Evolutionary conservation across 129 eudicot genomes (phyloP).

Genomic region (Flaveria ramosissima): DNA sequence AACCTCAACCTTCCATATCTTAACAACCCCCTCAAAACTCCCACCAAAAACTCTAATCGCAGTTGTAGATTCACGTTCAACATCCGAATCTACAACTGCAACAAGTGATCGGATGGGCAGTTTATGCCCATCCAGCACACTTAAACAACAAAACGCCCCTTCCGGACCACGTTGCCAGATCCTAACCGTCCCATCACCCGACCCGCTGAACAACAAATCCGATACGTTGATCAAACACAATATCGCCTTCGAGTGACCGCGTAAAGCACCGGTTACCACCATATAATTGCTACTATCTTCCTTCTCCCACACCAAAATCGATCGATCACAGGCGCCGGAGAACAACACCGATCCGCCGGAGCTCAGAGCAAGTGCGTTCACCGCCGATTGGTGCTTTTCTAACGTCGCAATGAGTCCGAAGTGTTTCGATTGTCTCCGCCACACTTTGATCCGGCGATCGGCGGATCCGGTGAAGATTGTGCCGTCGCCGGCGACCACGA

Average conservation of each 20-base stretch:
- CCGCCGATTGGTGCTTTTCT: constrained; percentile 87
- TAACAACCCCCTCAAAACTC: constrained; percentile 77
- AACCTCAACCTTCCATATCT: constrained; percentile 65
- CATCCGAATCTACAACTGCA: constrained; percentile 39
- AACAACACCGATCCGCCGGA: constrained; percentile 61
- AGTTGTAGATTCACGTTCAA: constrained; percentile 23
- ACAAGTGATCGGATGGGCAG: constrained; percentile 68
- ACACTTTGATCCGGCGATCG: constrained; percentile 57
- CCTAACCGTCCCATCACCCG: constrained; percentile 90
- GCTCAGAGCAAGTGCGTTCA: constrained; percentile 70
- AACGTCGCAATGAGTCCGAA: constrained; percentile 48
- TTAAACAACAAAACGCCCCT: constrained; percentile 67
- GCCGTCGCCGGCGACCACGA: constrained; percentile 52
- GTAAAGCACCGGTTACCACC: constrained; percentile 78
- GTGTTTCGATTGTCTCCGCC: constrained; percentile 53
- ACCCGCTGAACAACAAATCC: constrained; percentile 74
- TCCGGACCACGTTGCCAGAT: constrained; percentile 65
- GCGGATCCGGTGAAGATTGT: constrained; percentile 78
- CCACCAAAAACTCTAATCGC: constrained; percentile 71
- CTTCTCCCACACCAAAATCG: constrained; percentile 91
- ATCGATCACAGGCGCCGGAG: constrained; percentile 93
- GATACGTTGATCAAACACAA: constrained; percentile 59
- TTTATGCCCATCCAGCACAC: constrained; percentile 60
- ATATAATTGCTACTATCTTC: constrained; percentile 76
- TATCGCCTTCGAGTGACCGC: constrained; percentile 76